Base-by-base conservation (phyloP, 2,329 filamentous ascomycete species). In the Aspergillus nomiae region DNA sequence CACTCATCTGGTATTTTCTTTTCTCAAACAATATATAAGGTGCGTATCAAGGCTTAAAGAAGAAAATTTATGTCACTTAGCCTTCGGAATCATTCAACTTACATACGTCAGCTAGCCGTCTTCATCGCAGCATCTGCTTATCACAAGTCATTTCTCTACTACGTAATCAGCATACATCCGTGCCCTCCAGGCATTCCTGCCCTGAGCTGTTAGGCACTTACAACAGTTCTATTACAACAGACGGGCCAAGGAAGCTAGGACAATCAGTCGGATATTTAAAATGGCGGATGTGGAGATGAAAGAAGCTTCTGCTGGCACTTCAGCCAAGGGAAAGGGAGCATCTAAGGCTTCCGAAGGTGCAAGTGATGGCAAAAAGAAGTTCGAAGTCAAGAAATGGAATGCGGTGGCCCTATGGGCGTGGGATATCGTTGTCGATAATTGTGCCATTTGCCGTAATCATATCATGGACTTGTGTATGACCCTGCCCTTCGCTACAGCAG, bases 321-420 rank as follows among this genome's bases (percentile, higher is more conserved):
- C 74, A 61, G 76, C 80, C 60, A 87, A 88, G 80, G 74, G 79
- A 51, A 87, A 86, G 77, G 82, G 79, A 66, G 80, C 80, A 21
- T 81, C 84, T 30, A 91, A 89, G 78, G 80, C 77, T 45, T 69
- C 72, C 43, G 83, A 85, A 63, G 80, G 79, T 51, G 76, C 76
- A 50, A 76, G 72, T 43, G 91, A 94, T 68, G 87, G 83, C 58
- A 97, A 96, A 87, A 96, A 97, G 85, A 91, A 92, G 69, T 99
- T 99, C 70, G 95, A 99, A 78, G 94, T 99, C 67, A 99, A 99
- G 83, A 99, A 99, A 94, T 99, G 95, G 95, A 98, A 98, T 73
- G 95, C 95, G 0, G 95, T 99, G 58, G 94, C 95, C 46, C 86
- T 99, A 2, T 99, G 95, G 95, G 95, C 95, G 0, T 99, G 95